Base-by-base conservation (phyloP, 495 filamentous ascomycete species). In the Aspergillus indologenus region DNA sequence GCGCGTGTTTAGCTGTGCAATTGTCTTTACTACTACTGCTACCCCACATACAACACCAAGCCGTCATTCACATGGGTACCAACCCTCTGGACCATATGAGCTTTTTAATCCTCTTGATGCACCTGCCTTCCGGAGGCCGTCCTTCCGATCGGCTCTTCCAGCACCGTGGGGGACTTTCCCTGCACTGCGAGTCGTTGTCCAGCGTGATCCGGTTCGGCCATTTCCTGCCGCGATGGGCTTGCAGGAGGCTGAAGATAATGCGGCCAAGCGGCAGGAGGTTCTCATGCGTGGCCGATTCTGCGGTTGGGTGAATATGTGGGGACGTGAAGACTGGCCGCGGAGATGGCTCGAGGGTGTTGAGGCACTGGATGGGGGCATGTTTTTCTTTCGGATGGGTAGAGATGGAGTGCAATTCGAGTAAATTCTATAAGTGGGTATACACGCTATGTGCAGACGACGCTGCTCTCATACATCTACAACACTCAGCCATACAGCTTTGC, bases 221-320 rank as follows among this genome's bases (percentile, higher is more conserved):
- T 90, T 90, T 69, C 76, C 76, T 11, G 69, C 73, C 14, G 76
- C 73, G 0, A 75, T 84, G 46, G 84, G 81, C 49, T 65, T 82
- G 0, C 74, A 83, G 40, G 83, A 88, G 66, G 85, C 81, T 0
- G 66, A 77, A 48, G 69, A 61, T 4, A 82, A 87, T 63, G 79
- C 81, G 20, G 62, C 68, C 43, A 71, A 69, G 64, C 64, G 81
- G 23, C 75, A 76, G 63, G 69, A 61, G 20, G 68, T 73, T 5
- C 72, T 81, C 29, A 56, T 60, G 22, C 68, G 71, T 47, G 73
- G 76, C 7, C 69, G 69, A 23, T 81, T 80, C 59, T 67, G 66
- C 3, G 77, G 65, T 5, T 76, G 71, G 65, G 68, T 81, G 22
- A 79, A 83, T 65, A 67, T 72, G 53, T 79, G 73, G 74, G 75